Evolutionary conservation across 228 moss, liverwort and hornwort genomes (phyloP), one percentile per base, ranked within the genome.

Genomic region (Sphagnum fallax): DNA sequence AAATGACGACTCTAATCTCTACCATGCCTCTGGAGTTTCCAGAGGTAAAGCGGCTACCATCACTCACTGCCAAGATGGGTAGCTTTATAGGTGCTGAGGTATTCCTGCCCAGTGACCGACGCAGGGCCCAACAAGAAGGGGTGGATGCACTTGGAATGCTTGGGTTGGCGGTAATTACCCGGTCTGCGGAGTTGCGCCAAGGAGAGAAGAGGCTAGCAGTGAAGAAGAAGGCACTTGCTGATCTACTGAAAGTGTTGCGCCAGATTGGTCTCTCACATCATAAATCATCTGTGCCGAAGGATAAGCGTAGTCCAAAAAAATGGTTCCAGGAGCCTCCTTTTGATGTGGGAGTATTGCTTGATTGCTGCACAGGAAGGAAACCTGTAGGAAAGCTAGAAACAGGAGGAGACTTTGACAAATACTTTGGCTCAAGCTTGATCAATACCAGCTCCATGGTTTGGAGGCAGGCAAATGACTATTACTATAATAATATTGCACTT

Each of bases 181-280:
- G 96, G 60, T 81, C 96, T 60, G 79, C 89, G 65, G 91, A 97
- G 80, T 82, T 97, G 14, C 79, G 90, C 76, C 82, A 85, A 52
- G 88, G 89, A 13, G 87, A 81, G 67, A 90, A 80, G 76, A 79
- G 81, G 63, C 78, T 91, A 55, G 86, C 92, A 48, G 79, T 93
- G 13, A 97, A 97, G 85, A 97, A 93, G 67, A 97, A 93, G 68
- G 96, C 96, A 12, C 73, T 97, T 68, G 74, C 79, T 69, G 96
- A 97, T 81, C 84, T 97, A 61, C 83, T 97, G 8, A 87, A 86
- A 79, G 73, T 74, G 12, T 49, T 97, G 67, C 83, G 70, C 60
- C 87, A 87, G 55, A 74, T 93, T 64, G 96, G 93, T 60, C 73
- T 93, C 67, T 97, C 93, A 50, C 88, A 84, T 75, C 88, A 85